phyloP scores from a whole-genome alignment of 768 basidiomycete species.

The Coprinellus micaceus region DNA sequence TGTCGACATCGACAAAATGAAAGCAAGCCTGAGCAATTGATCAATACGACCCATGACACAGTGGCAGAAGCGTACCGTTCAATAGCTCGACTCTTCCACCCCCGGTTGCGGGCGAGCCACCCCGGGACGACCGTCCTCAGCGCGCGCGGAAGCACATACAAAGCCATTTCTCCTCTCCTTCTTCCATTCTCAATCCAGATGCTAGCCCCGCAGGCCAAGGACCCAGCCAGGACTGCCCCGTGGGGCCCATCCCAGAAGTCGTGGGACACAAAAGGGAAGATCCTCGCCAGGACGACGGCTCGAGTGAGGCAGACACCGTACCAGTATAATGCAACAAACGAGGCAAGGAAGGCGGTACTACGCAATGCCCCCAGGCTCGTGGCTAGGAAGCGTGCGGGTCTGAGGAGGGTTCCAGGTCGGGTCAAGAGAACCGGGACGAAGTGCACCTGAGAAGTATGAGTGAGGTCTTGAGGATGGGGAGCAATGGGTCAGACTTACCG shows the following conservation, averaged over 20 bases:
- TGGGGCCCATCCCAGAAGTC: constrained; percentile 78
- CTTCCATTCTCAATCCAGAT: constrained; percentile 75
- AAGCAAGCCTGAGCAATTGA: constrained; percentile 41
- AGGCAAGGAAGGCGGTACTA: constrained; percentile 68
- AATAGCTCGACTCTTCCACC: constrained; percentile 32
- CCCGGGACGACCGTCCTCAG: constrained; percentile 60
- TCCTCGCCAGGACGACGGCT: constrained; percentile 57
- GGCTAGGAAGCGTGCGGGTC: constrained; percentile 36
- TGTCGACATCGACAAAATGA: constrained; percentile 60
- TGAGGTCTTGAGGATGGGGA: not conserved
- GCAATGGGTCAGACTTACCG: constrained; percentile 45
- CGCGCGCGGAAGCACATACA: constrained; percentile 75
- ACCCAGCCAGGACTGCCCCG: constrained; percentile 64
- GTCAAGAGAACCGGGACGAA: constrained; percentile 63
- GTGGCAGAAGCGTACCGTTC: constrained; percentile 48
- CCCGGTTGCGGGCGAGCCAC: constrained; percentile 45
- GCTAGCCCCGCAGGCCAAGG: constrained; percentile 66
- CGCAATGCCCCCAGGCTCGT: constrained; percentile 51
- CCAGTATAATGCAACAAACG: constrained; percentile 72
- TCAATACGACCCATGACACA: not conserved
- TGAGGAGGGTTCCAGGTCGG: constrained; percentile 50
- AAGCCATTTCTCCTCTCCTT: constrained; percentile 72
- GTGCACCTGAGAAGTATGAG: constrained; percentile 48
- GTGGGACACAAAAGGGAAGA: constrained; percentile 66
- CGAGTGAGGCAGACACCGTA: constrained; percentile 66